phyloP scores from a whole-genome alignment of 2,329 filamentous ascomycete species.

The Paecilomyces niveus region DNA sequence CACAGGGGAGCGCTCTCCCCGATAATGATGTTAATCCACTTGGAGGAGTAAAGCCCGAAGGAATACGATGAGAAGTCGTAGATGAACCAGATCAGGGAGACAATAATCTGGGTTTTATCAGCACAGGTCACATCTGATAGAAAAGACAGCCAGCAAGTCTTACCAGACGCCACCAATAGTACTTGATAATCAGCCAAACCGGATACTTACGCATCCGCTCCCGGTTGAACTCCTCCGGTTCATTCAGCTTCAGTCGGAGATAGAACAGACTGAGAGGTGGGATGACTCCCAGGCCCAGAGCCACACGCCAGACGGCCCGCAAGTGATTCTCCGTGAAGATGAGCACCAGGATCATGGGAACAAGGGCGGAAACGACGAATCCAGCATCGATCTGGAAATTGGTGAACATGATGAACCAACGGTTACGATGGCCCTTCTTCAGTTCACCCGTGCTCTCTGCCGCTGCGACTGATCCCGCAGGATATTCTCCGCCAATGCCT shows the following conservation, averaged over 20 bases:
- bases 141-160: conserved; percentile 1
- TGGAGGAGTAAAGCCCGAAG: conserved; percentile 76
- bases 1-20: conserved; percentile 57
- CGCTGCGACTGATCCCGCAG: conserved; percentile 66
- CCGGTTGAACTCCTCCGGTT: conserved; percentile 69
- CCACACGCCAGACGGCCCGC: conserved; percentile 73
- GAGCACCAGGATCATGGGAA: conserved; percentile 60
- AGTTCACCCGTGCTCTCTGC: conserved; percentile 81
- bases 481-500: conserved; percentile 61
- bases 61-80: conserved; percentile 82
- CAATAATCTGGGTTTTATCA: conserved; percentile 39
- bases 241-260: conserved; percentile 64
- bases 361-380: conserved; percentile 72
- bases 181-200: conserved; percentile 44
- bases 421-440: conserved; percentile 71
- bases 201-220: conserved; percentile 61
- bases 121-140: background rate
- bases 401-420: conserved; percentile 87
- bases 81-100: conserved; percentile 76
- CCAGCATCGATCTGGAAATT: conserved; percentile 82
- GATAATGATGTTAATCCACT: conserved; percentile 54
- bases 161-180: conserved; percentile 64
- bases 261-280: conserved; percentile 66
- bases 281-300: conserved; percentile 69
- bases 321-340: conserved; percentile 57